phyloP scores from a whole-genome alignment of 371 early-diverging fungal genomes.

The Nematocida sp. region DNA sequence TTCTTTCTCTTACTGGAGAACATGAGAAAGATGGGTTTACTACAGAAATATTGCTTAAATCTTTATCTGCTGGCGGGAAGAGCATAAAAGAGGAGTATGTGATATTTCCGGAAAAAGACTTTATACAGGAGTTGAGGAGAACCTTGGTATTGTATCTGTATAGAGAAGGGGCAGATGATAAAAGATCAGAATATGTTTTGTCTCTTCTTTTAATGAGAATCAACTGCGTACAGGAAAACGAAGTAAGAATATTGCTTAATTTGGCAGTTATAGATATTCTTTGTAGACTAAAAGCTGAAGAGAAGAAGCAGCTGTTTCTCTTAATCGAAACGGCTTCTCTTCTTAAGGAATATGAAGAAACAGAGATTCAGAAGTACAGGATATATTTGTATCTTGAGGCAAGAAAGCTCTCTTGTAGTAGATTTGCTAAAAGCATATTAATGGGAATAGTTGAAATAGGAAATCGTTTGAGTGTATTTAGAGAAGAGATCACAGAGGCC shows the following conservation, averaged over 20 bases:
- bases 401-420: neutral
- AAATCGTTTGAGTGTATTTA: neutral
- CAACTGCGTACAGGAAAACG: slow-evolving; percentile 4
- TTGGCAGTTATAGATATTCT: neutral
- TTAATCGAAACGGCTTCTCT: slow-evolving; percentile 5
- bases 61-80: neutral
- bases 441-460: neutral
- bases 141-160: neutral
- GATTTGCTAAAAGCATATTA: neutral
- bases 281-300: neutral
- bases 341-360: neutral
- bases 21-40: neutral
- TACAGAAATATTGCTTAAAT: neutral
- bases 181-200: neutral
- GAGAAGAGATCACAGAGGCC: neutral
- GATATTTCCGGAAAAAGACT: neutral
- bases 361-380: neutral
- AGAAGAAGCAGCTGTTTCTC: neutral
- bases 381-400: too few relatives aligned
- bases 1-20: neutral
- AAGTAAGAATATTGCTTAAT: slow-evolving; percentile 11
- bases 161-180: neutral
- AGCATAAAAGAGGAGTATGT: neutral
- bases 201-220: neutral
- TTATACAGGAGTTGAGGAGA: neutral